These are phyloP conservation scores for Aspergillus hortae DNA, from an alignment of 2,329 filamentous ascomycete species.

Conservation along the genomic window DNA sequence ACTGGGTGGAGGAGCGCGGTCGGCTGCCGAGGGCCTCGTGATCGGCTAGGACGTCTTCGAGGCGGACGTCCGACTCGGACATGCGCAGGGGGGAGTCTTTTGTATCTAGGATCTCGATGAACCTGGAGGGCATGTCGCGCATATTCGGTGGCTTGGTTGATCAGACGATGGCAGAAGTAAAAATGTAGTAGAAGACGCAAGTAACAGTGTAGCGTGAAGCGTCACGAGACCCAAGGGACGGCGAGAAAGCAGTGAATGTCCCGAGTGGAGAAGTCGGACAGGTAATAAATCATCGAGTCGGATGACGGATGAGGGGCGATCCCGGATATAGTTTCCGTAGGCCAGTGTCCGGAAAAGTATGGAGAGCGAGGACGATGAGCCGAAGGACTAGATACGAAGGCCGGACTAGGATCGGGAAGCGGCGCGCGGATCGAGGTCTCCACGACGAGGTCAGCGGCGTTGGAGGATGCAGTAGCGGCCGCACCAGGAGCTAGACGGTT, in stretches of 20 bases:
- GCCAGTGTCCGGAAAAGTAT: neutral
- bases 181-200: neutral
- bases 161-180: no score
- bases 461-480: neutral
- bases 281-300: neutral
- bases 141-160: constrained; percentile 13
- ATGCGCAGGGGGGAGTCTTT: constrained; percentile 31
- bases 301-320: neutral
- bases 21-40: constrained; percentile 36
- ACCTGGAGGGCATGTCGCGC: constrained; percentile 39
- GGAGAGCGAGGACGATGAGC: neutral
- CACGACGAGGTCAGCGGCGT: neutral
- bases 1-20: constrained; percentile 34
- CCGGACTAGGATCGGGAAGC: neutral
- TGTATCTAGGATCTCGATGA: constrained; percentile 42
- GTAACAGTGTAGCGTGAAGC: neutral
- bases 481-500: neutral
- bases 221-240: neutral
- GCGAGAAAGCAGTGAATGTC: neutral
- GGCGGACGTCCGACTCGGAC: constrained; percentile 39
- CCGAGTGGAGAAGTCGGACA: neutral
- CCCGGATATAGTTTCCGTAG: neutral
- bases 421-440: neutral
- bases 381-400: neutral
- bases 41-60: constrained; percentile 42